A percentile compares a stretch with the other conserved stretches of the same genome.
Evolutionary conservation across 1,139 yeast species (phyloP).

Genomic region (Saccharomyces uvarum): DNA sequence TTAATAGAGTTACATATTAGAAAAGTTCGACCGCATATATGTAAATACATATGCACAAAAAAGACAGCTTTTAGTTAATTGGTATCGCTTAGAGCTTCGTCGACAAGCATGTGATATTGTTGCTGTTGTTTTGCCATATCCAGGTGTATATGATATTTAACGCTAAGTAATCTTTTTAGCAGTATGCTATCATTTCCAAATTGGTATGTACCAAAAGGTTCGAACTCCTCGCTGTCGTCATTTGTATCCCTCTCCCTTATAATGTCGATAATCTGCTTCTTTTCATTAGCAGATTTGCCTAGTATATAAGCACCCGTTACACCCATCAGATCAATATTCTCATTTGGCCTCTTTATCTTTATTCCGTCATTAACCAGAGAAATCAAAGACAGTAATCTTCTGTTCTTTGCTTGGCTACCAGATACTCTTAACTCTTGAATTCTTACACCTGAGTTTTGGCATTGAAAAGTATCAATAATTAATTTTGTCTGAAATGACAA

Average conservation of each 20-base stretch:
- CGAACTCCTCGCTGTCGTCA: not conserved
- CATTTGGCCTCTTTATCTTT: conserved; percentile 16
- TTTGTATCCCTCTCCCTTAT: not conserved
- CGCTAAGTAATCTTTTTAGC: conserved; percentile 15
- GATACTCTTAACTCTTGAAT: conserved; percentile 36
- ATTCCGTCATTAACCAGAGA: conserved; percentile 16
- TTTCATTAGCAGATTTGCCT: conserved; percentile 13
- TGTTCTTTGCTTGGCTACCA: conserved; percentile 48
- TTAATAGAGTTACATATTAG: conserved; percentile 33
- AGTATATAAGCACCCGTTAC: conserved; percentile 38
- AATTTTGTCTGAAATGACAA: conserved; percentile 44
- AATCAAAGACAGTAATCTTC: conserved; percentile 36
- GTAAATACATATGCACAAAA: not conserved
- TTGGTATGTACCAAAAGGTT: not conserved
- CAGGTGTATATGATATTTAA: conserved; percentile 33
- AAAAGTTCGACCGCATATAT: not conserved
- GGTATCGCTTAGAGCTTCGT: not conserved
- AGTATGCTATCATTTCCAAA: conserved; percentile 6
- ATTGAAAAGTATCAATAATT: conserved; percentile 31
- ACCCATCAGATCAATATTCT: conserved; percentile 28
- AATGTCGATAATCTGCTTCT: not conserved
- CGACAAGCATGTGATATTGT: conserved; percentile 20
- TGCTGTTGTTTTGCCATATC: conserved; percentile 37
- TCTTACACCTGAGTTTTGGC: conserved; percentile 11
- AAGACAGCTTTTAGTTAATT: not conserved